Base-by-base conservation (phyloP, 805 yeast genomes). In the Kregervanrija fluxuum region DNA sequence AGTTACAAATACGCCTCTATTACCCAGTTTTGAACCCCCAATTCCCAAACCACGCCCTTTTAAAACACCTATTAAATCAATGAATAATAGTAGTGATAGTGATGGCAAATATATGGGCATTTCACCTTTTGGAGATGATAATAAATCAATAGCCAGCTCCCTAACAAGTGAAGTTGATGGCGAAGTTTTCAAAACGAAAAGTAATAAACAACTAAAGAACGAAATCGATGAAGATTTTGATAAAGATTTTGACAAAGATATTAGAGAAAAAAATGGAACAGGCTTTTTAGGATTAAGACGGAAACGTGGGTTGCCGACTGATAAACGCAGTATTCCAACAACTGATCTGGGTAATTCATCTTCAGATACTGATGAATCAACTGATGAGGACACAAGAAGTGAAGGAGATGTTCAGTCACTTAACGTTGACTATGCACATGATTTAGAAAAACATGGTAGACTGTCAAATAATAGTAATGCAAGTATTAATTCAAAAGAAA, bases 141-240 rank as follows among this genome's bases (percentile, higher is more conserved):
- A 22, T 22, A 22, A 22, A 22, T 22, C 28, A 22, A 22, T 22
- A 2, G 28, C 28, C 6, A 22, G 28, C 6, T 22, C 28, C 6
- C 6, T 22, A 22, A 8, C 28, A 14, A 41, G 32, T 12, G 30
- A 40, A 8, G 38, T 35, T 16, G 47, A 44, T 22, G 31, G 30
- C 30, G 33, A 44, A 33, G 37, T 34, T 11, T 28, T 36, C 3
- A 38, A 31, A 35, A 38, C 16, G n/a, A 14, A 30, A 12, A 30
- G n/a, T 8, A 15, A 41, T 11, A 15, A 13, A 8, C 36, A 32
- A n/a, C 13, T 34, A 14, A 41, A 48, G 31, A 45, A 48, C 15
- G 59, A 59, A 35, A 57, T 62, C 11, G 65, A 62, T 42, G 54
- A 60, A 30, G 67, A 62, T 46, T 62, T 62, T 33, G 63, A 62